Conservation (phyloP, 2,329 filamentous ascomycete species). For the Phaeosphaeriaceae sp. region DNA sequence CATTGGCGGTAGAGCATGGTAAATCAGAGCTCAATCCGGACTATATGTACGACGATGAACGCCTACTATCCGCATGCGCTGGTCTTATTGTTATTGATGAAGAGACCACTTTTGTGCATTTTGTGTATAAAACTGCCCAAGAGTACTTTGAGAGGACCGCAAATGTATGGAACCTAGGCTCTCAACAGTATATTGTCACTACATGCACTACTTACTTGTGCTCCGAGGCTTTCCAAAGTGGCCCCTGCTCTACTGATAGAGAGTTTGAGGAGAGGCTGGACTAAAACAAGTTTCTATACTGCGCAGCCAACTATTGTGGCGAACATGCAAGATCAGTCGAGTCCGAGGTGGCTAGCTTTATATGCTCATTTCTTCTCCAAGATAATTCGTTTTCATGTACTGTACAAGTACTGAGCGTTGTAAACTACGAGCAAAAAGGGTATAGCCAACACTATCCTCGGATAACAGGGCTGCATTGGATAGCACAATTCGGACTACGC, state of each 20-base stretch:
- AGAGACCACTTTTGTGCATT: constrained; percentile 27
- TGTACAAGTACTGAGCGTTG: constrained; percentile 6
- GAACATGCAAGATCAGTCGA: constrained; percentile 22
- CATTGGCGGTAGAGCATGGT: constrained; percentile 14
- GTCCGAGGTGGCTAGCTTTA: constrained; percentile 6
- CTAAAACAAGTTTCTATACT: constrained; percentile 28
- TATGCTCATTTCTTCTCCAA: constrained; percentile 1
- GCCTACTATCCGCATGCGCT: constrained; percentile 26
- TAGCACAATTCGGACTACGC: constrained; percentile 2
- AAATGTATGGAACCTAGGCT: constrained; percentile 28
- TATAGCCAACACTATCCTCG: constrained; percentile 4
- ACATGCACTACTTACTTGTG: constrained; percentile 38
- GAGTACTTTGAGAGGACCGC: constrained; percentile 28
- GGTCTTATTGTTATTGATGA: constrained; percentile 22
- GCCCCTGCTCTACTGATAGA: constrained; percentile 11
- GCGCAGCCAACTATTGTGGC: constrained; percentile 33
- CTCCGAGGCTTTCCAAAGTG: constrained; percentile 27
- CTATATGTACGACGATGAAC: constrained; percentile 12
- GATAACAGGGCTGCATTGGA: constrained; percentile 2
- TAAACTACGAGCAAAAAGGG: not conserved
- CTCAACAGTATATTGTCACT: constrained; percentile 22
- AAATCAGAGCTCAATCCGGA: constrained; percentile 12
- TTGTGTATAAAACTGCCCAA: constrained; percentile 31
- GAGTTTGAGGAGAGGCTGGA: constrained; percentile 23
- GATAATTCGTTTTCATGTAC: constrained; percentile 6